phyloP scores from a whole-genome alignment of 2,329 filamentous ascomycete genomes.

The Berkeleyomyces basicola region DNA sequence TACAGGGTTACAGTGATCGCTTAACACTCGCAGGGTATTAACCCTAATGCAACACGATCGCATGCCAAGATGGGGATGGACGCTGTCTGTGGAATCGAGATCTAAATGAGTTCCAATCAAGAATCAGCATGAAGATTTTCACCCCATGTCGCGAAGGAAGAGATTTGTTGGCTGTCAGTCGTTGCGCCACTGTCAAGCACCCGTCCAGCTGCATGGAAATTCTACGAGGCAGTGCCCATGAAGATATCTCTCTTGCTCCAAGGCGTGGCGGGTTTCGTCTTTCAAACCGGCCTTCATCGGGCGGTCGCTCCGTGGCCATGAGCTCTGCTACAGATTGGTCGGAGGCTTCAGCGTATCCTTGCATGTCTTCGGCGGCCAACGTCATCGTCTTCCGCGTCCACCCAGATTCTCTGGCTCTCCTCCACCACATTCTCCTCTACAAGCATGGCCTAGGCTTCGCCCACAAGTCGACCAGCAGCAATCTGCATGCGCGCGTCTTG shows the following conservation, averaged over 20 bases:
- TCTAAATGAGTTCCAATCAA: background rate
- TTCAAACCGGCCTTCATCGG: too few species aligned
- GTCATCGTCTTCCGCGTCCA: background rate
- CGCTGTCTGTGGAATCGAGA: background rate
- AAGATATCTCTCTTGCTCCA: background rate
- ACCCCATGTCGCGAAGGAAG: background rate
- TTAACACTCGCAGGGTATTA: too few species aligned
- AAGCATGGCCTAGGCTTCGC: too few species aligned
- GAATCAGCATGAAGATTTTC: background rate
- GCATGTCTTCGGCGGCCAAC: too few species aligned
- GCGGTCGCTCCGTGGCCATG: too few species aligned
- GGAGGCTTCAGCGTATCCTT: too few species aligned
- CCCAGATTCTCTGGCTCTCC: background rate
- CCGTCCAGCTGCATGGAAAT: background rate
- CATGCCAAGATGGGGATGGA: too few species aligned
- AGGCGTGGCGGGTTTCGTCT: background rate
- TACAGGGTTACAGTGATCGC: too few species aligned
- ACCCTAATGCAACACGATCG: too few species aligned
- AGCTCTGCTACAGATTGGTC: too few species aligned
- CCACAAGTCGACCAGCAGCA: background rate
- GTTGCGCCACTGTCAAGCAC: background rate
- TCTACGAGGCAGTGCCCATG: background rate
- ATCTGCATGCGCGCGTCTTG: slow-evolving; percentile 2
- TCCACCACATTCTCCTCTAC: background rate
- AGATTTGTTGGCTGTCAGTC: background rate